phyloP scores from a whole-genome alignment of 371 early-diverging fungal species.

The Massospora cicadina region DNA sequence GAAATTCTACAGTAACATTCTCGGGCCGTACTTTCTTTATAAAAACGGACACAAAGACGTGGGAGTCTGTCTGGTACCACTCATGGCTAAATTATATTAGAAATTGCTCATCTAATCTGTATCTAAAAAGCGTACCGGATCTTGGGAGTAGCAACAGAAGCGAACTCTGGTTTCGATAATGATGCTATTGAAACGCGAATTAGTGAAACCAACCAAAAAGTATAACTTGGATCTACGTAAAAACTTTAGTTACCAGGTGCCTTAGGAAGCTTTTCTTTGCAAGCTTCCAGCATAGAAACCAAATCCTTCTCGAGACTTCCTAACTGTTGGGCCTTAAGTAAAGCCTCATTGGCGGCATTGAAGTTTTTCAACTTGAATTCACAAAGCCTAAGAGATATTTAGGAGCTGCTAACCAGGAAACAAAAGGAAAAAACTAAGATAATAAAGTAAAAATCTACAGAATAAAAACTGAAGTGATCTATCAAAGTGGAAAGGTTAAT shows the following conservation, averaged over 20 bases:
- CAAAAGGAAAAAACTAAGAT: not conserved
- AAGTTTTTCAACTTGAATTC: slow-evolving; percentile 27
- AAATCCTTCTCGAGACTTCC: slow-evolving; percentile 34
- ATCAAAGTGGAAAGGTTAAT: too few species aligned
- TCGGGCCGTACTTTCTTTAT: slow-evolving; percentile 64
- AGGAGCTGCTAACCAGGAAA: not conserved
- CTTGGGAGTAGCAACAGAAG: not conserved
- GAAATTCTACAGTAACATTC: slow-evolving; percentile 43
- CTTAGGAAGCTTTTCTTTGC: slow-evolving; percentile 24
- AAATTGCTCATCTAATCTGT: too few species aligned
- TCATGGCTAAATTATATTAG: slow-evolving; percentile 71
- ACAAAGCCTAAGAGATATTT: slow-evolving; percentile 29
- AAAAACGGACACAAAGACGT: slow-evolving; percentile 72
- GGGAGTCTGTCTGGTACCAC: slow-evolving; percentile 90
- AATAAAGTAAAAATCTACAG: too few species aligned
- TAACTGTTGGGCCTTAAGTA: slow-evolving; percentile 18
- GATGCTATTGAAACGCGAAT: not conserved
- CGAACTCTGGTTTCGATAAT: not conserved
- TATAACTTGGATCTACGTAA: slow-evolving; percentile 35
- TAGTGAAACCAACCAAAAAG: slow-evolving; percentile 30
- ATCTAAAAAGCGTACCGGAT: not conserved
- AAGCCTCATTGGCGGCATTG: not conserved
- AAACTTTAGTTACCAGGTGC: too few species aligned
- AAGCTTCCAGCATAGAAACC: slow-evolving; percentile 18
- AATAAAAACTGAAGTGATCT: too few species aligned